phyloP scores from a whole-genome alignment of 2,329 filamentous ascomycete species.

The Rosellinia necatrix region DNA sequence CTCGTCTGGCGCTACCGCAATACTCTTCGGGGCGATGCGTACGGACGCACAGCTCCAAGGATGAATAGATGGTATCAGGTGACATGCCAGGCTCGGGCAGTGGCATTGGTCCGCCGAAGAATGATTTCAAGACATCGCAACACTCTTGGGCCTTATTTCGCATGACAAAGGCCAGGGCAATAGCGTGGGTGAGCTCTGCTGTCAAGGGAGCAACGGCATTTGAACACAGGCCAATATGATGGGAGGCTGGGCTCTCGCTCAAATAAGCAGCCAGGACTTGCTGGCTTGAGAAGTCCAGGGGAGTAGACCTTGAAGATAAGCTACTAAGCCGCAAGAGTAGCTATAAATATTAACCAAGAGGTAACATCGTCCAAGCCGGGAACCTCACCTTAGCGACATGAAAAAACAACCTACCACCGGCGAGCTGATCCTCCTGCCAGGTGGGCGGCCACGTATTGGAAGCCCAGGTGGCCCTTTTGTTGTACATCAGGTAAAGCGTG shows the following conservation, averaged over 20 bases:
- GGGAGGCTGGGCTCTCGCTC: background rate
- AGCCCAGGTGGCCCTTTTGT: conserved; percentile 17
- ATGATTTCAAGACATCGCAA: conserved; percentile 15
- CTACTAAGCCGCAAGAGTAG: background rate
- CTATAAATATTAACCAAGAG: conserved; percentile 5
- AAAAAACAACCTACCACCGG: conserved; percentile 11
- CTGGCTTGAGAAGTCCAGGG: conserved; percentile 17
- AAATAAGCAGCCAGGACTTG: conserved; percentile 11
- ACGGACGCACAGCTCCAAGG: conserved; percentile 4
- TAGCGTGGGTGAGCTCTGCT: conserved; percentile 13
- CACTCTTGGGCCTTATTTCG: conserved; percentile 9
- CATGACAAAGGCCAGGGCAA: conserved; percentile 3
- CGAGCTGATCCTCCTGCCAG: conserved; percentile 18
- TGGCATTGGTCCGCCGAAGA: conserved; percentile 21
- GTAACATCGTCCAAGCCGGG: background rate
- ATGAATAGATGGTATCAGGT: conserved; percentile 12
- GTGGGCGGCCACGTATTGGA: conserved; percentile 8
- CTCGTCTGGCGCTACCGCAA: background rate
- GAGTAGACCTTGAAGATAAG: background rate
- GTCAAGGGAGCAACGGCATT: conserved; percentile 8
- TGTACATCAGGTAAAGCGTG: background rate
- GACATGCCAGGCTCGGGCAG: conserved; percentile 18
- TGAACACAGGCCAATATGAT: conserved; percentile 6
- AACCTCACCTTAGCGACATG: conserved; percentile 11
- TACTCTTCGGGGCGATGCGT: background rate